Base-by-base conservation (phyloP, 1,284 basidiomycete genomes). In the Amylostereum areolatum region DNA sequence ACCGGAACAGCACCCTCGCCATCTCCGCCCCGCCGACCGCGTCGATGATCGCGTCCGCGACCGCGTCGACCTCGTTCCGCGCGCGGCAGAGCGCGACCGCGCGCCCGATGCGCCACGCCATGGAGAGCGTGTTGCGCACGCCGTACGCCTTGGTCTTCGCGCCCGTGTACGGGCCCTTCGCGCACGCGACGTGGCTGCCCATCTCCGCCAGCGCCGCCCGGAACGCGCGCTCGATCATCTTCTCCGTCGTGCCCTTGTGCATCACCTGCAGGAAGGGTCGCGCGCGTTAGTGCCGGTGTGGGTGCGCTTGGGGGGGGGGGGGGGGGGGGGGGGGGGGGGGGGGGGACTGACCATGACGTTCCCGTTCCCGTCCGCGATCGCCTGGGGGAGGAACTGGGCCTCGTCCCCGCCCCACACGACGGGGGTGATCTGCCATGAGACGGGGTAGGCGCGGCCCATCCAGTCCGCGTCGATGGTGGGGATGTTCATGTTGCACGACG, bases 401-500 rank as follows among this genome's bases (percentile, higher is more conserved):
- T 51, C 37, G n/a, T 40, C 49, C 9, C 30, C 43, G 5, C 33
- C 31, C 5, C 39, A 44, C 12, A 52, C 42, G 7, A 43, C 47
- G 9, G 46, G 47, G 12, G 48, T 50, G 36, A 50, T 46, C 39
- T 56, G 55, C 41, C 49, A 47, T 5, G 11, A 33, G 4, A 33
- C 51, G 11, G 59, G 57, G 45, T 57, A 59, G 5, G 58, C 57
- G 24, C 60, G 56, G 1, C 59, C 59, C 59, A 61, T 61, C 27
- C 58, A 55, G 42, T 67, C 66, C 9, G 61, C 63, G 45, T 68
- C 66, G 11, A 68, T 34, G 7, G 64, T 52, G 2, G 66, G 66
- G 7, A 62, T 41, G 46, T 65, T 52, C 39, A 68, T 52, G 33
- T 57, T 45, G 18, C 48, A 51, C 7, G 49, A 55, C 4, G 62